phyloP scores from a whole-genome alignment of 805 yeast genomes.

The Saturnispora kantuleensis region DNA sequence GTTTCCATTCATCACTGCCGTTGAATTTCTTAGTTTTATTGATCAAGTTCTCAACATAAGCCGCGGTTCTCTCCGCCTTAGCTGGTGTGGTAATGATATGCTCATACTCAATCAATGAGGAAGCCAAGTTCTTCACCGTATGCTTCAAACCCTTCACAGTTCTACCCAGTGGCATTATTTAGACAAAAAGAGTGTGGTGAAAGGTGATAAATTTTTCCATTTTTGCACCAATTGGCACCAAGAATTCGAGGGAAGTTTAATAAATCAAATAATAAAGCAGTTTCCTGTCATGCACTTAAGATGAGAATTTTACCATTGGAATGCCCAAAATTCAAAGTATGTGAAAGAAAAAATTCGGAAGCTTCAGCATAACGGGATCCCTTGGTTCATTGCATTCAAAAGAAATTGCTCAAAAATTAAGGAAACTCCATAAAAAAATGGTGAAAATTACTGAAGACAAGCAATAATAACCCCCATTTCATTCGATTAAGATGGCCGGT shows the following conservation, averaged over 20 bases:
- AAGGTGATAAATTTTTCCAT: neutral
- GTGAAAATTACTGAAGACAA: neutral
- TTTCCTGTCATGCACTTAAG: too few species aligned
- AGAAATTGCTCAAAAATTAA: too few species aligned
- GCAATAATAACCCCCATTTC: neutral
- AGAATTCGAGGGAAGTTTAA: neutral
- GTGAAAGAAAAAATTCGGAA: too few species aligned
- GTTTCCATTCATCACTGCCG: slow-evolving; percentile 22
- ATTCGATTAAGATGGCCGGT: slow-evolving; percentile 27
- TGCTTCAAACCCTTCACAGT: slow-evolving; percentile 44
- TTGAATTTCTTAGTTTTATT: slow-evolving; percentile 39
- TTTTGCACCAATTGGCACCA: neutral
- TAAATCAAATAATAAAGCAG: too few species aligned
- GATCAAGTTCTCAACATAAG: slow-evolving; percentile 53
- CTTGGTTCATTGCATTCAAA: too few species aligned
- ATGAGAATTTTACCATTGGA: too few species aligned
- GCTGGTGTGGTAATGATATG: slow-evolving; percentile 64
- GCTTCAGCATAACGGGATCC: too few species aligned
- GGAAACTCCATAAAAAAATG: neutral
- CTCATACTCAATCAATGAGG: slow-evolving; percentile 61
- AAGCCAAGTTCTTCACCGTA: slow-evolving; percentile 52
- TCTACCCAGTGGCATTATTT: slow-evolving; percentile 29
- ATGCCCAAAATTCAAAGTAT: too few species aligned
- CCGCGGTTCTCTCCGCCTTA: slow-evolving; percentile 62
- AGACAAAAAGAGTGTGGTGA: neutral